Evolutionary conservation across 441 rosid species (phyloP).

Genomic region (Pelargonium myrrhifolium): DNA sequence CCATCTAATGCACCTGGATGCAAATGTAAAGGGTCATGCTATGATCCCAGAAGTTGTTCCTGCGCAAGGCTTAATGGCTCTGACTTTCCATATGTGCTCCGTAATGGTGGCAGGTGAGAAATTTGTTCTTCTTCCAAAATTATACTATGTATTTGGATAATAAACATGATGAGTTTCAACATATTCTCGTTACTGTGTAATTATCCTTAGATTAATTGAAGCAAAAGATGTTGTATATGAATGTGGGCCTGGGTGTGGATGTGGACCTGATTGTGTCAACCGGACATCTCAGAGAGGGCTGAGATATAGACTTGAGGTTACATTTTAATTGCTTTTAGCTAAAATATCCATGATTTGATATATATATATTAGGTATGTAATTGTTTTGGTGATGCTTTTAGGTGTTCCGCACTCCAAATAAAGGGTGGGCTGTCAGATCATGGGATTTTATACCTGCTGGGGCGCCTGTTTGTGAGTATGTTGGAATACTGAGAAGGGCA

Average conservation of each 20-base stretch:
- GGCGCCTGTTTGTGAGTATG: conserved; percentile 83
- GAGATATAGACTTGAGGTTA: conserved; percentile 73
- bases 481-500: conserved; percentile 57
- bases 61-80: conserved; percentile 79
- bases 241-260: conserved; percentile 87
- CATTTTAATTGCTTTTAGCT: conserved; percentile 13
- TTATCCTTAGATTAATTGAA: conserved; percentile 51
- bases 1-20: conserved; percentile 60
- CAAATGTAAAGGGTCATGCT: conserved; percentile 52
- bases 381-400: conserved; percentile 21
- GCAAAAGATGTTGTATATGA: conserved; percentile 77
- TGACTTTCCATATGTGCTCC: conserved; percentile 75
- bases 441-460: conserved; percentile 94
- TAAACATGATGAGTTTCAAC: conserved; percentile 5
- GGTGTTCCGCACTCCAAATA: conserved; percentile 79
- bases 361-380: neutral
- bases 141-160: neutral
- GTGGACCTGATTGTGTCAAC: conserved; percentile 74
- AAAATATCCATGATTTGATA: neutral
- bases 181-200: conserved; percentile 15
- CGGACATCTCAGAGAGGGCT: conserved; percentile 66
- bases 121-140: neutral
- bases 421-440: conserved; percentile 95
- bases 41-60: conserved; percentile 54
- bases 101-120: conserved; percentile 82